Evolutionary conservation across 2,329 filamentous ascomycete species (phyloP), one percentile per base, ranked within the genome.

Genomic region (Xylariaceae sp.): DNA sequence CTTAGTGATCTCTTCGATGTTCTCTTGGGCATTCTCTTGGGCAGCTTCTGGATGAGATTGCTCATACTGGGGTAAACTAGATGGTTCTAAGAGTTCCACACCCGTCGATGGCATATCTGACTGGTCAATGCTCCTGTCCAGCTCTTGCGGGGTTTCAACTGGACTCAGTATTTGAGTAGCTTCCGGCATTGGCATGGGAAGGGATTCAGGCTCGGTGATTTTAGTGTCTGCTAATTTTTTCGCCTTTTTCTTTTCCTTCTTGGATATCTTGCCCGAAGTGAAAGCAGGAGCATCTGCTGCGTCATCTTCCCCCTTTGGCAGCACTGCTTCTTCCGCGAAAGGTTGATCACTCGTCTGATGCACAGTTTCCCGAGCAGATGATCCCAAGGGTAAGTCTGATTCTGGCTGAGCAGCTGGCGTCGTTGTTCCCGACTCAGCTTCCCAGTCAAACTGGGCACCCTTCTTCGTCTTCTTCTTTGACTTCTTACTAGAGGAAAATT

Each of bases 231-330:
- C 39, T 13, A 43, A 37, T 22, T 52, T 48, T 34, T 52, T 50
- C 15, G 40, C 34, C 34, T 63, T 65, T 22, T 41, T 45, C 37
- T 52, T 52, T 37, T 69, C 66, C 44, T 74, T 73, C 49, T 73
- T 74, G 9, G 60, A 67, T 49, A 72, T 75, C 52, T 69, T 66
- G 43, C 32, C 38, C 42, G 46, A 36, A 13, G 45, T 7, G 16
- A 35, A 24, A 32, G 60, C 50, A 12, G 47, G n/a, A 12, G 42
- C 17, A 9, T 47, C 33, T 30, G 42, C 41, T 12, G 19, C 18
- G 7, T 28, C 31, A 6, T 41, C 43, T 40, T 24, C 39, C 9
- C 41, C 34, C 19, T 31, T 39, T n/a, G 28, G 12, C n/a, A 15
- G 17, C 18, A 22, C 17, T 35, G 18, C 28, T 17, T 32, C 41